These are phyloP conservation scores for Omphalotus guepiniiformis DNA, from an alignment of 768 basidiomycete genomes.

Conservation along the genomic window DNA sequence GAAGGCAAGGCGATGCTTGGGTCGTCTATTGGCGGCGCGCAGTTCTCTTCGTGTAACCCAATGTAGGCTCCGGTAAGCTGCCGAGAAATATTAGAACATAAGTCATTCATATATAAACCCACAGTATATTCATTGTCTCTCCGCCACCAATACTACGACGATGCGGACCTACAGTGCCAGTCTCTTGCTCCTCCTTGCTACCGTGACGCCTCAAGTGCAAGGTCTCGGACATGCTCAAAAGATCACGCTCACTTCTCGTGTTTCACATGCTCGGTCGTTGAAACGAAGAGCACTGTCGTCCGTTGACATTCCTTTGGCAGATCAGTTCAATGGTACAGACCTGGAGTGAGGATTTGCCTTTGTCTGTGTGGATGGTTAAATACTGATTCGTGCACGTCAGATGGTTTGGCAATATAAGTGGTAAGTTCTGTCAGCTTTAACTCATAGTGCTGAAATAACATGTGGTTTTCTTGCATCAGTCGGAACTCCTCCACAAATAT, in stretches of 20 bases:
- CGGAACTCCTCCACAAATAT: constrained; percentile 49
- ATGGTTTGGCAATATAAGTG: constrained; percentile 50
- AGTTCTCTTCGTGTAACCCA: no score
- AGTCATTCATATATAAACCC: no score
- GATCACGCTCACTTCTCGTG: constrained; percentile 27
- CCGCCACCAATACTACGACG: no score
- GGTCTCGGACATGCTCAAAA: constrained; percentile 22
- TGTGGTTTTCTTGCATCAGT: constrained; percentile 25
- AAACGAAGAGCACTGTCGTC: constrained; percentile 36
- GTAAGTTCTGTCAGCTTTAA: constrained; percentile 19
- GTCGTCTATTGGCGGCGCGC: no score
- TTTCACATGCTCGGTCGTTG: constrained; percentile 13
- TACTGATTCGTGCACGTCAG: constrained; percentile 20
- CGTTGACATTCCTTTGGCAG: constrained; percentile 39
- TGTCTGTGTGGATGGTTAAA: not conserved
- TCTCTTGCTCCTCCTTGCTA: no score
- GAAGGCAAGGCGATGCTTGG: no score
- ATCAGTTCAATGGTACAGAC: constrained; percentile 55
- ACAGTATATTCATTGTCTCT: no score
- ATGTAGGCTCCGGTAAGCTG: no score
- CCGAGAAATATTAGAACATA: no score
- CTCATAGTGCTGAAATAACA: constrained; percentile 1
- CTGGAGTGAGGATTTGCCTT: constrained; percentile 38
- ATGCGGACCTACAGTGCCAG: no score
- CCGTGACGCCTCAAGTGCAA: constrained; percentile 1